Evolutionary conservation across 23 red algal species (phyloP).

Genomic region (Gracilaria caudata): DNA sequence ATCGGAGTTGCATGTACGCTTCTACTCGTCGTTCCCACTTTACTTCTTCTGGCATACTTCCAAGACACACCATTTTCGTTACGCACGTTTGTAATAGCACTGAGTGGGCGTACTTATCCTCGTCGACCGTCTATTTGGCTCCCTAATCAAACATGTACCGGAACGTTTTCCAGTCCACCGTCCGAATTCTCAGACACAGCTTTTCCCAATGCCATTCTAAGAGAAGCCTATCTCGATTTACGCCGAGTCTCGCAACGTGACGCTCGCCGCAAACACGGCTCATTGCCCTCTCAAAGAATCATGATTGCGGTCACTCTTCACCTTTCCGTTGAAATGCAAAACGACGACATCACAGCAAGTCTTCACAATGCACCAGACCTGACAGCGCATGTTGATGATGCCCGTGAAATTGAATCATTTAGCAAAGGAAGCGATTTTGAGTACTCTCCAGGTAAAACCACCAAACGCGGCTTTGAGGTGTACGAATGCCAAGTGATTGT

Average conservation of each 20-base stretch:
- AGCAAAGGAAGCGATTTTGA: background rate
- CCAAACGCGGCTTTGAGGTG: conserved; percentile 40
- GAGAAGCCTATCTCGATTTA: conserved; percentile 46
- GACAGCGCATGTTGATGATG: conserved; percentile 35
- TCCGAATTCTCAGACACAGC: conserved; percentile 10
- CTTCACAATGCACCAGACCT: background rate
- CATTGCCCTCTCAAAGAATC: conserved; percentile 1
- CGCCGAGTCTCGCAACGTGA: conserved; percentile 15
- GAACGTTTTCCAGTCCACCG: background rate
- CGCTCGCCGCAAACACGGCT: background rate
- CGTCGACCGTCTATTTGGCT: conserved; percentile 1
- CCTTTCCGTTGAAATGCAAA: conserved; percentile 29
- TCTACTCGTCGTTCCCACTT: background rate
- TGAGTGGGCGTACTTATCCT: background rate
- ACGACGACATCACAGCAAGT: background rate
- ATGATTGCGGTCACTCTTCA: conserved; percentile 49
- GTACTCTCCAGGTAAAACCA: conserved; percentile 28
- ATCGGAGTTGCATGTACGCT: background rate
- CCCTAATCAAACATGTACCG: background rate
- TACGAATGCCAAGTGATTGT: conserved; percentile 40
- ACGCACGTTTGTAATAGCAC: background rate
- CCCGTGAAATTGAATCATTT: conserved; percentile 4
- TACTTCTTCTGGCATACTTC: background rate
- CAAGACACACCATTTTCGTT: background rate
- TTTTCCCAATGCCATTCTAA: conserved; percentile 52